A percentile compares a stretch with the other conserved stretches of the same genome.
Evolutionary conservation across 495 filamentous ascomycete genomes (phyloP).

Genomic region (Aspergillus steynii): DNA sequence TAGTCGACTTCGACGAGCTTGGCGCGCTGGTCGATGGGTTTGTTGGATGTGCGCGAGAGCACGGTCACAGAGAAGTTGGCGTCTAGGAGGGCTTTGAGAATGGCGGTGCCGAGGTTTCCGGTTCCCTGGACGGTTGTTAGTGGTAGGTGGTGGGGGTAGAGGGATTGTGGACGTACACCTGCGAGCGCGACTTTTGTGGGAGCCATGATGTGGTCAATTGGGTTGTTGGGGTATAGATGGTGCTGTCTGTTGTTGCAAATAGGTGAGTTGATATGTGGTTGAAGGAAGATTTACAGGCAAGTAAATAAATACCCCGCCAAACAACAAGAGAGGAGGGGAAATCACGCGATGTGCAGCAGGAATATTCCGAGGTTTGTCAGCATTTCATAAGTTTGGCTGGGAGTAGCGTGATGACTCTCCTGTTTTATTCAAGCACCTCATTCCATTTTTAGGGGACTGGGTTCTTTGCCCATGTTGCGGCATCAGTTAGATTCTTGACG

Average conservation of each 20-base stretch:
- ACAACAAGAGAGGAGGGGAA: too few species aligned
- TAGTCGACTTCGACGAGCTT: slow-evolving; percentile 8
- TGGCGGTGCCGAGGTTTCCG: not conserved
- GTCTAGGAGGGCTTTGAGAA: not conserved
- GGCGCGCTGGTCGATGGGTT: slow-evolving; percentile 1
- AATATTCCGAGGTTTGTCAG: not conserved
- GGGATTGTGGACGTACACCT: not conserved
- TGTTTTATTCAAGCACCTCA: too few species aligned
- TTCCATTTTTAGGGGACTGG: too few species aligned
- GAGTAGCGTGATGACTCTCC: too few species aligned
- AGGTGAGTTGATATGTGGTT: not conserved
- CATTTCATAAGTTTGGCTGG: too few species aligned
- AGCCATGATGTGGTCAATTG: not conserved
- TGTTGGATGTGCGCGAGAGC: slow-evolving; percentile 5
- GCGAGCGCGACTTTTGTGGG: not conserved
- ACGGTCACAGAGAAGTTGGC: slow-evolving; percentile 1
- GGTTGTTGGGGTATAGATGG: not conserved
- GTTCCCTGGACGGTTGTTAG: not conserved
- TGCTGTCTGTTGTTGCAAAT: too few species aligned
- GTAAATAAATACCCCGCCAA: not conserved
- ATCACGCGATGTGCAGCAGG: too few species aligned
- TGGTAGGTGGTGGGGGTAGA: not conserved
- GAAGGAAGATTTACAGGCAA: not conserved
- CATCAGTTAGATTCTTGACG: too few species aligned
- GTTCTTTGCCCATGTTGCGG: too few species aligned